Conservation (phyloP, 805 yeast species). For the Blastobotrys robertii region DNA sequence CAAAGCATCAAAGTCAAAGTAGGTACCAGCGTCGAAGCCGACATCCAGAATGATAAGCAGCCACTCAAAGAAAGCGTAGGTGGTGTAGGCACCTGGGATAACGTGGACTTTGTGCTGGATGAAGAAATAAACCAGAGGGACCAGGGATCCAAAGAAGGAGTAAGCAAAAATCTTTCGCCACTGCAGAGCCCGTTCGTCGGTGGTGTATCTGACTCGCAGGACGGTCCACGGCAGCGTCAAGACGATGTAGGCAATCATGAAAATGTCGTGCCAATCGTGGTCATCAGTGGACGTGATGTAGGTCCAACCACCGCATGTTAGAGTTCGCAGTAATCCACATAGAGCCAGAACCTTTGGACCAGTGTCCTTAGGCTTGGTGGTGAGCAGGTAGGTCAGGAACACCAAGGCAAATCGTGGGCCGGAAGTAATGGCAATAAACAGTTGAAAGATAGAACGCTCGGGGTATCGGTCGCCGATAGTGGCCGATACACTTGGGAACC, state of each 20-base stretch:
- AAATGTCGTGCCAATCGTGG: constrained; percentile 91
- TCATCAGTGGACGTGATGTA: constrained; percentile 95
- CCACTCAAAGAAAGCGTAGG: constrained; percentile 95
- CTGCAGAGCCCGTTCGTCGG: constrained; percentile 36
- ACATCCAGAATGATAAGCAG: constrained; percentile 72
- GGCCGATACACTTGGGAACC: constrained; percentile 98
- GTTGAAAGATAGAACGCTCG: constrained; percentile 85
- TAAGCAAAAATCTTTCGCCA: constrained; percentile 44
- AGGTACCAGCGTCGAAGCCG: constrained; percentile 73
- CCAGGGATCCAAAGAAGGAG: constrained; percentile 58
- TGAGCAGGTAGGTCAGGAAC: constrained; percentile 38
- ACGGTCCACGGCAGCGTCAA: constrained; percentile 89
- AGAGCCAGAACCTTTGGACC: constrained; percentile 27
- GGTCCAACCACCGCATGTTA: constrained; percentile 98
- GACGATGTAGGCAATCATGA: constrained; percentile 85
- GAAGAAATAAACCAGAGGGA: constrained; percentile 81
- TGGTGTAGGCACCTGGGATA: constrained; percentile 88
- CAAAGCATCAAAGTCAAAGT: constrained; percentile 57
- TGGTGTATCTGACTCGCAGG: constrained; percentile 44
- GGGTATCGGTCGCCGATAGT: constrained; percentile 97
- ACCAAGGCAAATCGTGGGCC: constrained; percentile 78
- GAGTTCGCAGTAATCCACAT: constrained; percentile 77
- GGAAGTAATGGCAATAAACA: constrained; percentile 83
- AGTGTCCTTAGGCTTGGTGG: constrained; percentile 28
- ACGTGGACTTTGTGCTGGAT: constrained; percentile 87